A percentile compares a stretch with the other conserved stretches of the same genome.
Evolutionary conservation across 2,329 filamentous ascomycete genomes (phyloP).

Genomic region (Fusarium drepaniforme): DNA sequence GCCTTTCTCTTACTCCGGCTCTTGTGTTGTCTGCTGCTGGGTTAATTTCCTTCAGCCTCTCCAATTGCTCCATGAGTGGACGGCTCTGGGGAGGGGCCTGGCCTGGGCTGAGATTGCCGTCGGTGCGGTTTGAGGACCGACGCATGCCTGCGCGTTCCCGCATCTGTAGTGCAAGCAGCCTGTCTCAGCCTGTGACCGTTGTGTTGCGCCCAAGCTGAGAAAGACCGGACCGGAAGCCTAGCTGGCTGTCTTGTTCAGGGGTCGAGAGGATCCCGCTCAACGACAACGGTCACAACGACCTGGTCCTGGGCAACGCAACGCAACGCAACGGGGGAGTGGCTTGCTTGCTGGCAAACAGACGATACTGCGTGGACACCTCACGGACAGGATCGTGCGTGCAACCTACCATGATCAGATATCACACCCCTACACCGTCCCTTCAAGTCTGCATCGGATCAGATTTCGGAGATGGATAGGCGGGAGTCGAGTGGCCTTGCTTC

Average conservation of each 20-base stretch:
- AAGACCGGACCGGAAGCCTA: slow-evolving; percentile 18
- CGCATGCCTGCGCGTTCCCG: slow-evolving; percentile 34
- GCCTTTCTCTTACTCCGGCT: slow-evolving; percentile 4
- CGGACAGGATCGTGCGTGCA: slow-evolving; percentile 4
- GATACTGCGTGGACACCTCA: slow-evolving; percentile 19
- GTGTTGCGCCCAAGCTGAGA: slow-evolving; percentile 36
- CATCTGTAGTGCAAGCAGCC: slow-evolving; percentile 36
- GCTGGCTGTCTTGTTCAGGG: slow-evolving; percentile 23
- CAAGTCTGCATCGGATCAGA: slow-evolving; percentile 5
- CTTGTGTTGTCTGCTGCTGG: slow-evolving; percentile 14
- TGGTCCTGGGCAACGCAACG: slow-evolving; percentile 19
- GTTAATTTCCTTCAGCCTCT: slow-evolving; percentile 37
- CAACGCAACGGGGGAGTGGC: slow-evolving; percentile 5
- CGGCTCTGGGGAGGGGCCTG: slow-evolving; percentile 16
- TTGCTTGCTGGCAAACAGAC: slow-evolving; percentile 22
- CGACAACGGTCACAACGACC: slow-evolving; percentile 29
- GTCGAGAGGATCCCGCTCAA: slow-evolving; percentile 16
- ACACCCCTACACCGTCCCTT: slow-evolving; percentile 13
- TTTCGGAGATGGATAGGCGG: background rate
- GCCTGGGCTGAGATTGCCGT: slow-evolving; percentile 46
- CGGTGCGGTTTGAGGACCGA: slow-evolving; percentile 43
- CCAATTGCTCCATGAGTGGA: slow-evolving; percentile 30
- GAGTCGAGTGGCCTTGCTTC: slow-evolving; percentile 18
- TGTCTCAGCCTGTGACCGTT: slow-evolving; percentile 45
- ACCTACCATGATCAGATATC: slow-evolving; percentile 3